phyloP scores from a whole-genome alignment of 345 rosid species.

The Citrus hindsii region DNA sequence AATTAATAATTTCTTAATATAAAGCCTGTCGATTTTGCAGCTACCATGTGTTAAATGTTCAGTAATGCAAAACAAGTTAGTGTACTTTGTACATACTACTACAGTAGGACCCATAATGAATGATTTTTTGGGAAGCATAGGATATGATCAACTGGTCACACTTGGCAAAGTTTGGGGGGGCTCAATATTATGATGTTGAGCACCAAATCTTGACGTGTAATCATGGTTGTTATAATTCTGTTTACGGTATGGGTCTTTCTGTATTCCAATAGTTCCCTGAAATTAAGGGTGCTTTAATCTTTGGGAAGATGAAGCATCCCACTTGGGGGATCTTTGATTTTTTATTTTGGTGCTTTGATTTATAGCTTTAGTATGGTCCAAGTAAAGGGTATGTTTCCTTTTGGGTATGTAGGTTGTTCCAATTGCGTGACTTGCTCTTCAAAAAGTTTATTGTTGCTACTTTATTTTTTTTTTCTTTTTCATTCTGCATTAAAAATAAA shows the following conservation, averaged over 20 bases:
- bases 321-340: neutral
- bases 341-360: neutral
- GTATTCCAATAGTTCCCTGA: neutral
- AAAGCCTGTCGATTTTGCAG: conserved; percentile 16
- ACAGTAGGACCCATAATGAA: too few relatives aligned
- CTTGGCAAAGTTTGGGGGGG: neutral
- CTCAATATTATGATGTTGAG: conserved; percentile 12
- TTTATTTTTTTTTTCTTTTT: too few relatives aligned
- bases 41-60: conserved; percentile 16
- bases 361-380: neutral
- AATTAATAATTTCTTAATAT: conserved; percentile 12
- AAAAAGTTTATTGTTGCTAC: neutral
- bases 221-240: conserved; percentile 4
- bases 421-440: neutral
- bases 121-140: too few relatives aligned
- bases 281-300: conserved; percentile 2
- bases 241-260: neutral
- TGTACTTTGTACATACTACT: too few relatives aligned
- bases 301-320: neutral
- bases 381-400: neutral
- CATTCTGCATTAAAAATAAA: too few relatives aligned
- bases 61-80: too few relatives aligned
- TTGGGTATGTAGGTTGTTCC: neutral
- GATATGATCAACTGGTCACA: neutral
- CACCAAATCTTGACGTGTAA: conserved; percentile 1